Conservation (phyloP, 2,329 filamentous ascomycete species). For the Penicillium janthinellum region DNA sequence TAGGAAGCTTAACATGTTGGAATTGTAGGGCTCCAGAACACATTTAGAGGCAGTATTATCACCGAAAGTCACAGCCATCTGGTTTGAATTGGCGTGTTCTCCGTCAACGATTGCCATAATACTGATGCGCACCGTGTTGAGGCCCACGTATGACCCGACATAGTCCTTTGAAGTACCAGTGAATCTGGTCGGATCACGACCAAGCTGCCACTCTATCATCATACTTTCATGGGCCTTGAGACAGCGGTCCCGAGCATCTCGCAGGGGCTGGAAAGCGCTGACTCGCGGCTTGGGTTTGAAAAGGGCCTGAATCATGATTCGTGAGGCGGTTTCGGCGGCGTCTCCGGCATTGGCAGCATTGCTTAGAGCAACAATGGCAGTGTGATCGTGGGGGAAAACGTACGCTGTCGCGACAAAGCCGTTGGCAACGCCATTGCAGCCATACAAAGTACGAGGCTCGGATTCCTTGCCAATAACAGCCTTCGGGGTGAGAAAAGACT, state of each 20-base stretch:
- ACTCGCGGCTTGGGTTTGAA: background rate
- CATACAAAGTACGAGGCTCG: background rate
- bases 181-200: background rate
- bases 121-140: background rate
- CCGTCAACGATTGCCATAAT: background rate
- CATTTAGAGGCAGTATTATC: background rate
- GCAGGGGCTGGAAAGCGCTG: background rate
- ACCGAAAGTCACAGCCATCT: background rate
- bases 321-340: background rate
- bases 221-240: background rate
- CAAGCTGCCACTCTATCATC: background rate
- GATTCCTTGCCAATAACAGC: background rate
- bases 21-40: background rate
- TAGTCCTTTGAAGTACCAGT: background rate
- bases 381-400: background rate
- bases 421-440: background rate
- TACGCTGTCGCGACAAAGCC: background rate
- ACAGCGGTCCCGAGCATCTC: background rate
- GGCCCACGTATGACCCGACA: background rate
- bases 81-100: background rate
- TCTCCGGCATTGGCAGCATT: constrained; percentile 1
- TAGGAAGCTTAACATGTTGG: constrained; percentile 1
- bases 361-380: background rate
- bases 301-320: constrained; percentile 2
- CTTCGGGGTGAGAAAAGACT: background rate